phyloP scores from a whole-genome alignment of 2,329 filamentous ascomycete species.

The Fusarium gaditjirri region DNA sequence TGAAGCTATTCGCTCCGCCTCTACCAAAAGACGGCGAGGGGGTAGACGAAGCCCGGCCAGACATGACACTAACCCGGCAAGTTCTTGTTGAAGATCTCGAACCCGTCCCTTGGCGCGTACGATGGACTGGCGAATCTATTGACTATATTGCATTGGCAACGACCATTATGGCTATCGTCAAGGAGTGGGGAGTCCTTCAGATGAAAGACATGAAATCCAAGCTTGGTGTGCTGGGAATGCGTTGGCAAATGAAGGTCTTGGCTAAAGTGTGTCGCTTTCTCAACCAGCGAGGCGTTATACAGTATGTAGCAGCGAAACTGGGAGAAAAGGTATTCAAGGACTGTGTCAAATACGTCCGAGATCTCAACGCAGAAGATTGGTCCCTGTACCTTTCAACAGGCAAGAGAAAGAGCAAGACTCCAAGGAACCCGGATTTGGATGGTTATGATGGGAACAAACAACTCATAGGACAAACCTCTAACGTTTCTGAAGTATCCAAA shows the following conservation, averaged over 20 bases:
- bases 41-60: constrained; percentile 41
- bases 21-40: constrained; percentile 50
- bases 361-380: constrained; percentile 68
- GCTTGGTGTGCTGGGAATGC: constrained; percentile 64
- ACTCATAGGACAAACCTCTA: constrained; percentile 35
- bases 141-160: constrained; percentile 68
- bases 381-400: constrained; percentile 63
- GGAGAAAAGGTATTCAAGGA: constrained; percentile 67
- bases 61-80: constrained; percentile 54
- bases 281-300: constrained; percentile 64
- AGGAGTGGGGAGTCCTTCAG: constrained; percentile 68
- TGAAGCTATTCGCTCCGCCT: constrained; percentile 64
- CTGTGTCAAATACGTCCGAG: constrained; percentile 68
- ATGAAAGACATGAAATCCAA: constrained; percentile 68
- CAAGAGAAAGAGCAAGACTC: constrained; percentile 47
- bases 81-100: constrained; percentile 58
- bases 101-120: constrained; percentile 64
- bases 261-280: constrained; percentile 69
- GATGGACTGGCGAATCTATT: constrained; percentile 68
- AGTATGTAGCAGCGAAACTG: constrained; percentile 67
- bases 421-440: constrained; percentile 42
- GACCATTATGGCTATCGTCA: constrained; percentile 66
- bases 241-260: constrained; percentile 69
- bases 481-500: constrained; percentile 40
- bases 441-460: constrained; percentile 39